phyloP scores from a whole-genome alignment of 2,329 filamentous ascomycete genomes.

The Diatrype stigma region DNA sequence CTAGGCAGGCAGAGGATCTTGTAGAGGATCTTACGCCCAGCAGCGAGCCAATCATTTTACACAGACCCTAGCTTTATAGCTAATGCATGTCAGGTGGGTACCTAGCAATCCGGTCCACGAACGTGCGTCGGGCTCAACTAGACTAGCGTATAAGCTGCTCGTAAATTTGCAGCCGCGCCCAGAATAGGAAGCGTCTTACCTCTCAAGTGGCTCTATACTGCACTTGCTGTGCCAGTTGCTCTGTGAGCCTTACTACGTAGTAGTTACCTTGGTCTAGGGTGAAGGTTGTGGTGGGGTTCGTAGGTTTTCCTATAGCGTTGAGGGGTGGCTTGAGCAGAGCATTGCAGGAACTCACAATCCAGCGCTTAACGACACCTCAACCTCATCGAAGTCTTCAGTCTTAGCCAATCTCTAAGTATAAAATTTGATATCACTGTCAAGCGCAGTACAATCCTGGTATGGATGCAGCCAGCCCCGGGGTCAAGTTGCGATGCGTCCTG shows the following conservation, averaged over 20 bases:
- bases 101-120: background rate
- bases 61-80: background rate
- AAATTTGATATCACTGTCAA: too few species aligned
- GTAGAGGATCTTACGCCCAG: background rate
- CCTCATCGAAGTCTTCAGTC: too few species aligned
- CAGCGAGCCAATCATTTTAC: background rate
- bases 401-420: too few species aligned
- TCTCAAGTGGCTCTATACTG: background rate
- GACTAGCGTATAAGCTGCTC: slow-evolving; percentile 1
- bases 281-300: background rate
- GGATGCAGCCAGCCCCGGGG: too few species aligned
- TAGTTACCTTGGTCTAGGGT: too few species aligned
- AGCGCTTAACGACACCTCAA: too few species aligned
- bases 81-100: background rate
- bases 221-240: background rate
- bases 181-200: background rate
- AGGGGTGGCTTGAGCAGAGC: background rate
- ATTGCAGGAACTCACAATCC: too few species aligned
- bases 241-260: background rate
- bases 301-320: background rate
- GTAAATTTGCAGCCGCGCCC: slow-evolving; percentile 3
- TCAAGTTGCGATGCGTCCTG: too few species aligned
- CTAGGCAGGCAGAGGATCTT: background rate
- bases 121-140: background rate
- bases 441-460: too few species aligned